Conservation (phyloP, 2,329 filamentous ascomycete genomes). For the Ceratocystis destructans region DNA sequence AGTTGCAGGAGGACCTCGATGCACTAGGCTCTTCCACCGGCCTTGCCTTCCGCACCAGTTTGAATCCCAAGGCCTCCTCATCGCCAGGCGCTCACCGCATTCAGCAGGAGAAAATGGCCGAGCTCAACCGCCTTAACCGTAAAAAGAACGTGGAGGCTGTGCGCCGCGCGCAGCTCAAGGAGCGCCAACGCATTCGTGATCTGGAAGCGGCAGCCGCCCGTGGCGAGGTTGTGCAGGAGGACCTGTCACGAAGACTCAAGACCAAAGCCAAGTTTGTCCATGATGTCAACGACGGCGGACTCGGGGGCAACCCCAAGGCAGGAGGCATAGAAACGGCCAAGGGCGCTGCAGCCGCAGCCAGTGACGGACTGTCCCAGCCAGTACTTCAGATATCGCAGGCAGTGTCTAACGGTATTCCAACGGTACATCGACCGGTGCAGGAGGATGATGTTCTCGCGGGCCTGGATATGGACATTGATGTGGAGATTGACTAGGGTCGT, state of each 20-base stretch:
- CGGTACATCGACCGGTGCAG: conserved; percentile 65
- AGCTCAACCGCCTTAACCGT: conserved; percentile 74
- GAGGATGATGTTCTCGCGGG: conserved; percentile 88
- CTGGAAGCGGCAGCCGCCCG: conserved; percentile 47
- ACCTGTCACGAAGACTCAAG: conserved; percentile 47
- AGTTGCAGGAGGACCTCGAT: conserved; percentile 47
- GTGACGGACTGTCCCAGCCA: background rate
- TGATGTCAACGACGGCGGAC: conserved; percentile 37
- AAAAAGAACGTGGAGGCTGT: conserved; percentile 75
- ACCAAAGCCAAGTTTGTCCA: conserved; percentile 56
- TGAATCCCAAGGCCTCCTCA: conserved; percentile 39
- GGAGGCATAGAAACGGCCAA: conserved; percentile 30
- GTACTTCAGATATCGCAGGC: conserved; percentile 26
- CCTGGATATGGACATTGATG: conserved; percentile 81
- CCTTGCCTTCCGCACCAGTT: conserved; percentile 56
- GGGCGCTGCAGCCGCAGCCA: background rate
- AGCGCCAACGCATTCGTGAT: conserved; percentile 51
- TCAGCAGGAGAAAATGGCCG: conserved; percentile 70
- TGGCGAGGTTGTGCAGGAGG: conserved; percentile 47
- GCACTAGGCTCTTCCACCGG: conserved; percentile 49
- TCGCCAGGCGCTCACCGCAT: conserved; percentile 35
- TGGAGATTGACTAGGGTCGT: conserved; percentile 37
- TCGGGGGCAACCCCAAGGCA: background rate
- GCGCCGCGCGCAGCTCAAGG: conserved; percentile 77
- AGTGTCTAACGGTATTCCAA: conserved; percentile 35